Evolutionary conservation across 192 early-diverging fungal species (phyloP).

Genomic region (Spizellomyces punctatus): DNA sequence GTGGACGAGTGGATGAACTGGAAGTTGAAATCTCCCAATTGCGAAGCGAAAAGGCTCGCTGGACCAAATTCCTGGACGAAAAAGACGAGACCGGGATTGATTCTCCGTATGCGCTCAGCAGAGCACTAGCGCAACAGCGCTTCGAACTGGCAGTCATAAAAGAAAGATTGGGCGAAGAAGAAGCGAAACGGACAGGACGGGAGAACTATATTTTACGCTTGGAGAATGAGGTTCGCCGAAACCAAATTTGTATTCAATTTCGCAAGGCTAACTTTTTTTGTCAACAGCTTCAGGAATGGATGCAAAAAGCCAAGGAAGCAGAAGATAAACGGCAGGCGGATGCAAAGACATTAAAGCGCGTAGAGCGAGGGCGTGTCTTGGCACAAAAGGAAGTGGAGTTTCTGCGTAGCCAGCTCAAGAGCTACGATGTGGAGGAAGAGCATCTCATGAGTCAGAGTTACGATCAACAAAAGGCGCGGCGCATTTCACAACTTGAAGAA

Average conservation of each 20-base stretch:
- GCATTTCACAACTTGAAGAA: constrained; percentile 63
- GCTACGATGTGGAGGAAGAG: constrained; percentile 56
- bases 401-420: constrained; percentile 63
- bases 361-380: constrained; percentile 42
- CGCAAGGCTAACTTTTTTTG: background rate
- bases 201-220: constrained; percentile 38
- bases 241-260: background rate
- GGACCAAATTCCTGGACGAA: constrained; percentile 47
- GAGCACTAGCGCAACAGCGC: constrained; percentile 49
- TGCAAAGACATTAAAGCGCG: constrained; percentile 30
- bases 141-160: constrained; percentile 44
- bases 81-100: constrained; percentile 45
- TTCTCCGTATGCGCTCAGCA: constrained; percentile 54
- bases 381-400: constrained; percentile 63
- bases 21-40: constrained; percentile 53
- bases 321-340: constrained; percentile 17
- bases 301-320: constrained; percentile 11
- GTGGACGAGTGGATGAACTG: constrained; percentile 43
- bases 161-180: constrained; percentile 43
- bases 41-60: constrained; percentile 57
- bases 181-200: constrained; percentile 35
- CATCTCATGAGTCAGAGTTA: constrained; percentile 55
- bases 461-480: constrained; percentile 59
- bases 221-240: constrained; percentile 33
- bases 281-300: background rate